A percentile compares a stretch with the other conserved stretches of the same genome.
phyloP scores from a whole-genome alignment of 805 yeast species.

The Metschnikowia kofuensis region DNA sequence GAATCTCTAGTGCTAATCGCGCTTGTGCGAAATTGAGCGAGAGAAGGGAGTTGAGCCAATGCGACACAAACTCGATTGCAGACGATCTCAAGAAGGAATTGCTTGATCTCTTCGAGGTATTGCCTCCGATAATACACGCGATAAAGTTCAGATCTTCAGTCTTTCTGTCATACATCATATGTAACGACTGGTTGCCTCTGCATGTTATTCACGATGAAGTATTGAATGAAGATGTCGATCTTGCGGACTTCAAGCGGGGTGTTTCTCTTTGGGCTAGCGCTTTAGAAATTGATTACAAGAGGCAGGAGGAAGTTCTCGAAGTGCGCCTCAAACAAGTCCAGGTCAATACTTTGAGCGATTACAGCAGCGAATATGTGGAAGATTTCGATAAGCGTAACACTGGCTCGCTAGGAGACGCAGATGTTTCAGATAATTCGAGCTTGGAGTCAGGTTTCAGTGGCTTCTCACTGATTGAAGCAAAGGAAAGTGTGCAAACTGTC shows the following conservation, averaged over 20 bases:
- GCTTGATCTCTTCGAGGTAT: slow-evolving; percentile 28
- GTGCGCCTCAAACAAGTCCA: slow-evolving; percentile 23
- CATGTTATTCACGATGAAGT: slow-evolving; percentile 24
- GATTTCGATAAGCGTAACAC: slow-evolving; percentile 32
- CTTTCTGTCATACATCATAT: slow-evolving; percentile 33
- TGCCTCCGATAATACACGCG: slow-evolving; percentile 28
- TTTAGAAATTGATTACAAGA: slow-evolving; percentile 22
- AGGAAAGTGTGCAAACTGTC: slow-evolving; percentile 23
- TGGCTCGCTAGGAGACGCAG: slow-evolving; percentile 17
- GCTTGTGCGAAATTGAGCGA: slow-evolving; percentile 21
- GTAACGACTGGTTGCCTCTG: slow-evolving; percentile 41
- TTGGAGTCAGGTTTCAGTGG: slow-evolving; percentile 20
- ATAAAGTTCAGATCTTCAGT: slow-evolving; percentile 26
- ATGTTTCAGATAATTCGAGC: slow-evolving; percentile 33
- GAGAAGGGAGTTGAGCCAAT: background rate
- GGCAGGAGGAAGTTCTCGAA: slow-evolving; percentile 20
- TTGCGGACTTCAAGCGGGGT: slow-evolving; percentile 38
- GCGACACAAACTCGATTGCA: background rate
- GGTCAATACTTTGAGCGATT: slow-evolving; percentile 38
- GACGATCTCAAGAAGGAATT: background rate
- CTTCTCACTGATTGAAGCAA: slow-evolving; percentile 11
- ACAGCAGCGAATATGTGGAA: slow-evolving; percentile 30
- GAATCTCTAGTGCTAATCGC: slow-evolving; percentile 23
- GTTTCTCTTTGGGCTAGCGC: slow-evolving; percentile 28
- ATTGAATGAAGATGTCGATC: slow-evolving; percentile 26